Conservation (phyloP, 805 yeast genomes). For the Pichia deserticola region DNA sequence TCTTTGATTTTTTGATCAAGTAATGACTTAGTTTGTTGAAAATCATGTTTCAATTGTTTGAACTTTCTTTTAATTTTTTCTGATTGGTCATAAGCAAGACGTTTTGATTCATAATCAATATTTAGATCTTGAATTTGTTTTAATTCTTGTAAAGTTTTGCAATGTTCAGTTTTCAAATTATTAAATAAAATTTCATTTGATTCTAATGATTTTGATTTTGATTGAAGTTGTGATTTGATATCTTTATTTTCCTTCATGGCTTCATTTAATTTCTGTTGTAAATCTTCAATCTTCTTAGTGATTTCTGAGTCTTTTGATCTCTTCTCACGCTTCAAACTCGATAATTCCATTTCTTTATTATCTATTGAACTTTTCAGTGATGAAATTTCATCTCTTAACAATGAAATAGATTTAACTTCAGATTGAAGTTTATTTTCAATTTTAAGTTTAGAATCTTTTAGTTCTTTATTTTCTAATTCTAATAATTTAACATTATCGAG, state of each 20-base stretch:
- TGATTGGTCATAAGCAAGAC: slow-evolving; percentile 21
- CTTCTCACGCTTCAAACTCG: slow-evolving; percentile 8
- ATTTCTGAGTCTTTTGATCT: slow-evolving; percentile 3
- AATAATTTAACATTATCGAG: background rate
- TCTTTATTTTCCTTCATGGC: slow-evolving; percentile 9
- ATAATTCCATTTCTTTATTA: slow-evolving; percentile 30
- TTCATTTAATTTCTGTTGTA: slow-evolving; percentile 3
- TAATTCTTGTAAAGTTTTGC: slow-evolving; percentile 20
- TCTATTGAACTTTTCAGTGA: slow-evolving; percentile 22
- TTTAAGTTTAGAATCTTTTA: slow-evolving; percentile 5
- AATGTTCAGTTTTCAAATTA: background rate
- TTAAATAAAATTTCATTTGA: background rate
- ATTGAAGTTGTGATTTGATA: slow-evolving; percentile 30
- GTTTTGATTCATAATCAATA: slow-evolving; percentile 13
- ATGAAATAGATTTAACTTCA: slow-evolving; percentile 7
- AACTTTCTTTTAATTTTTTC: slow-evolving; percentile 26
- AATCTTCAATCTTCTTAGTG: background rate
- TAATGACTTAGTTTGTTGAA: slow-evolving; percentile 34
- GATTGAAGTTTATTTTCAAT: slow-evolving; percentile 8
- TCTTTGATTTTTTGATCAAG: slow-evolving; percentile 36
- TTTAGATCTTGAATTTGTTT: slow-evolving; percentile 31
- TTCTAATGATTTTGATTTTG: background rate
- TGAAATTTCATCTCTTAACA: slow-evolving; percentile 25
- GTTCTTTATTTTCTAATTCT: slow-evolving; percentile 12
- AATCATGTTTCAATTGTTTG: slow-evolving; percentile 39